These are phyloP conservation scores for Fusarium aywerte DNA, from an alignment of 2,329 filamentous ascomycete genomes.

Conservation along the genomic window DNA sequence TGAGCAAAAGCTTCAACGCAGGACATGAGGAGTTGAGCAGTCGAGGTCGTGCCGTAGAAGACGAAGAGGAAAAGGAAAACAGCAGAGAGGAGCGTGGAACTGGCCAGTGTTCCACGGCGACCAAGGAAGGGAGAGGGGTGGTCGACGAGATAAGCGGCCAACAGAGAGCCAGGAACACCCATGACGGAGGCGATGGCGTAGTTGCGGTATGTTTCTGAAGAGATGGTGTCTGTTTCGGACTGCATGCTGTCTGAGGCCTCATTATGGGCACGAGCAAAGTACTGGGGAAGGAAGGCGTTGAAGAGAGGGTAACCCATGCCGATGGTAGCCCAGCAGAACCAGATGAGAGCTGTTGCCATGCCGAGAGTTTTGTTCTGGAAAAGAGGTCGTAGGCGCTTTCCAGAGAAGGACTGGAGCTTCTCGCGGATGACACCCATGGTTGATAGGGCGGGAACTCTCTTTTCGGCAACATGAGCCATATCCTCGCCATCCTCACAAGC, in stretches of 20 bases:
- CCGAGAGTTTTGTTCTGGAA: slow-evolving; percentile 66
- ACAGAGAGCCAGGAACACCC: slow-evolving; percentile 79
- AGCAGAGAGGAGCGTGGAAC: slow-evolving; percentile 73
- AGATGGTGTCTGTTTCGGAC: slow-evolving; percentile 53
- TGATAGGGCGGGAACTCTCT: slow-evolving; percentile 28
- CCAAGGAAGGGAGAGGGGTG: slow-evolving; percentile 70
- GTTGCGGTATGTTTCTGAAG: slow-evolving; percentile 74
- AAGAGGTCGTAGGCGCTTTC: slow-evolving; percentile 73
- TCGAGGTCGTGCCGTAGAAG: slow-evolving; percentile 65
- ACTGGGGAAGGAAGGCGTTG: slow-evolving; percentile 91
- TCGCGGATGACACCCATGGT: slow-evolving; percentile 61
- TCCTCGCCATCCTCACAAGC: slow-evolving; percentile 56
- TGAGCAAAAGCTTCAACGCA: slow-evolving; percentile 77
- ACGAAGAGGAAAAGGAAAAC: slow-evolving; percentile 76
- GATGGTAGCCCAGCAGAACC: slow-evolving; percentile 85
- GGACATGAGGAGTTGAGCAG: slow-evolving; percentile 71
- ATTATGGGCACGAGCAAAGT: slow-evolving; percentile 70
- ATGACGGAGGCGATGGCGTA: slow-evolving; percentile 83
- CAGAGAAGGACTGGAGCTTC: slow-evolving; percentile 73
- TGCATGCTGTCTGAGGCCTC: slow-evolving; percentile 45
- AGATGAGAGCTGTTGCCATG: slow-evolving; percentile 67
- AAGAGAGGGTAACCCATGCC: slow-evolving; percentile 90
- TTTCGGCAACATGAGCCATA: slow-evolving; percentile 23
- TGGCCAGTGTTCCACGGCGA: slow-evolving; percentile 77
- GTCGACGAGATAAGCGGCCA: slow-evolving; percentile 79